These are phyloP conservation scores for Neonectria magnoliae DNA, from an alignment of 2,329 filamentous ascomycete species.

Conservation along the genomic window DNA sequence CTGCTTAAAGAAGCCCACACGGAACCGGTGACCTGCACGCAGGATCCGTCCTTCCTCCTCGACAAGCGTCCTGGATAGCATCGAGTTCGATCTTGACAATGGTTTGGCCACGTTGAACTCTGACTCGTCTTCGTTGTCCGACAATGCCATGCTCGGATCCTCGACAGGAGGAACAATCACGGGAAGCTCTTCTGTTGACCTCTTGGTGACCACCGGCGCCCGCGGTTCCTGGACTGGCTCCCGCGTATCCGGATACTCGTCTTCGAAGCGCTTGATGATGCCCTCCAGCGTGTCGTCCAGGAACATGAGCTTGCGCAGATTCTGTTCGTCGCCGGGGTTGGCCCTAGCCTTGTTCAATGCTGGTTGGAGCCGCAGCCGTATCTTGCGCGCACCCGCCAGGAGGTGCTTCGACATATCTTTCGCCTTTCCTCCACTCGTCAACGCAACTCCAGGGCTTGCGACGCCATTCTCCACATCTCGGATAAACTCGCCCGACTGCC, in stretches of 20 bases:
- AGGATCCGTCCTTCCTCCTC: constrained; percentile 67
- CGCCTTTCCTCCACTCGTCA: constrained; percentile 68
- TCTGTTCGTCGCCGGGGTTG: constrained; percentile 74
- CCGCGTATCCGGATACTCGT: constrained; percentile 92
- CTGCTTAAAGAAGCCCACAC: constrained; percentile 61
- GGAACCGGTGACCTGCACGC: constrained; percentile 66
- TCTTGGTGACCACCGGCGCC: constrained; percentile 25
- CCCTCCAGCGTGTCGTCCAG: constrained; percentile 87
- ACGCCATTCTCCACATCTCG: constrained; percentile 63
- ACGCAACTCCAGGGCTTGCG: constrained; percentile 52
- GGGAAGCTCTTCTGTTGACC: constrained; percentile 33
- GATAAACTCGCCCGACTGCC: constrained; percentile 62
- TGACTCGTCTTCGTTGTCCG: constrained; percentile 61
- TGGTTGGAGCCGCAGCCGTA: constrained; percentile 82
- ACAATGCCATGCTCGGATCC: constrained; percentile 51
- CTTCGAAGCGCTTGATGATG: constrained; percentile 95
- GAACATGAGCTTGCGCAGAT: constrained; percentile 86
- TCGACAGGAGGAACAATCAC: constrained; percentile 42
- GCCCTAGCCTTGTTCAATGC: constrained; percentile 80
- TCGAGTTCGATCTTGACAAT: constrained; percentile 63
- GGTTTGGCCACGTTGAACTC: constrained; percentile 53
- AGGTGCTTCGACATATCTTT: constrained; percentile 95
- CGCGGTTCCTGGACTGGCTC: constrained; percentile 37
- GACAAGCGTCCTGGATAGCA: constrained; percentile 62
- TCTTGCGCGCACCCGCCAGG: constrained; percentile 87